Conservation (phyloP, 2,329 filamentous ascomycete genomes). For the Pseudogymnoascus sp. region DNA sequence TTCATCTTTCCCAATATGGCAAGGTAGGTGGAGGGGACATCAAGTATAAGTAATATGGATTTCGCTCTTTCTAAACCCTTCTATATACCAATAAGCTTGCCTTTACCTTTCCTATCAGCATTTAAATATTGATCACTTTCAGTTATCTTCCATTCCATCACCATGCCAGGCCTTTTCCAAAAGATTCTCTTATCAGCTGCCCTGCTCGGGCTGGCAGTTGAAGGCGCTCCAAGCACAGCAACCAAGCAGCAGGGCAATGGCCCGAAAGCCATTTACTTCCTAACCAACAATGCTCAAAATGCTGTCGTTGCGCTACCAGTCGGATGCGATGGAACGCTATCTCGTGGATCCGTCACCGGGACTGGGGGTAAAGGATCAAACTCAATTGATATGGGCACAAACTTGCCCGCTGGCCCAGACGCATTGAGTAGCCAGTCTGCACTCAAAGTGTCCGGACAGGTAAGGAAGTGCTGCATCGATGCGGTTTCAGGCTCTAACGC, state of each 20-base stretch:
- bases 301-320: slow-evolving; percentile 50
- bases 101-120: background rate
- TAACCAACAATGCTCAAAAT: slow-evolving; percentile 44
- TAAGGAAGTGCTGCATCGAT: slow-evolving; percentile 30
- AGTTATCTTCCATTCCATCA: background rate
- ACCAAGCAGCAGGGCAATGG: background rate
- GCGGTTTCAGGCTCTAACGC: slow-evolving; percentile 8
- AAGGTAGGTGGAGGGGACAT: background rate
- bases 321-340: slow-evolving; percentile 41
- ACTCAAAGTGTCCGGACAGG: slow-evolving; percentile 44
- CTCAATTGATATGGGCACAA: slow-evolving; percentile 34
- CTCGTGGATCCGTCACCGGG: slow-evolving; percentile 35
- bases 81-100: background rate
- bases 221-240: background rate
- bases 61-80: background rate
- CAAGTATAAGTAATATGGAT: background rate
- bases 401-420: slow-evolving; percentile 41
- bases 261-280: slow-evolving; percentile 46
- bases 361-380: slow-evolving; percentile 45
- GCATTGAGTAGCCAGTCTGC: slow-evolving; percentile 46
- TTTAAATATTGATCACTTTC: background rate
- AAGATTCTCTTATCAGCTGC: background rate
- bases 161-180: background rate
- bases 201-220: background rate
- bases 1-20: background rate